Evolutionary conservation across 805 yeast species (phyloP).

Genomic region (Hanseniaspora hatyaiensis): DNA sequence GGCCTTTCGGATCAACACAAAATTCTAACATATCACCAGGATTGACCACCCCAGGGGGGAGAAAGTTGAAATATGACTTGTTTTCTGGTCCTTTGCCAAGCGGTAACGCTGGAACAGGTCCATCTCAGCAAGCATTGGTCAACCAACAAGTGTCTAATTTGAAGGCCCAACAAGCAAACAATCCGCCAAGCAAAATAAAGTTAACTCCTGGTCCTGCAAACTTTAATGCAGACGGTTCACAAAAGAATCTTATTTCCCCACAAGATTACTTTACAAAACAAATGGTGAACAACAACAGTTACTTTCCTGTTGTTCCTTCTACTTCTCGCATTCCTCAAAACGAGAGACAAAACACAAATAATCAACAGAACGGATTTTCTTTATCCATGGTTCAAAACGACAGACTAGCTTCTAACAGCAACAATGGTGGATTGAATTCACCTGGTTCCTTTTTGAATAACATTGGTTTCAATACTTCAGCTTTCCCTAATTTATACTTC

Average conservation of each 20-base stretch:
- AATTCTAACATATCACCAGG: conserved; percentile 5
- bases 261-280: conserved; percentile 6
- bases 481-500: conserved; percentile 23
- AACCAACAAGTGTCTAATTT: conserved; percentile 1
- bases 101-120: not conserved
- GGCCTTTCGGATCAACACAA: conserved; percentile 10
- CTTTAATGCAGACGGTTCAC: not conserved
- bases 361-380: conserved; percentile 17
- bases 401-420: conserved; percentile 14
- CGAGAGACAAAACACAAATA: conserved; percentile 15
- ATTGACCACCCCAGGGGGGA: conserved; percentile 11
- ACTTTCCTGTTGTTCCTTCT: not conserved
- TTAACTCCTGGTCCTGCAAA: conserved; percentile 2
- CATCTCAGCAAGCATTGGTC: not conserved
- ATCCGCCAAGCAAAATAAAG: not conserved
- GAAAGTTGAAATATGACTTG: conserved; percentile 2
- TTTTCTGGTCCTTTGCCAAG: not conserved
- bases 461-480: not conserved
- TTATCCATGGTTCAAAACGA: conserved; percentile 1
- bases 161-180: not conserved
- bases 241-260: conserved; percentile 3
- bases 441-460: conserved; percentile 21
- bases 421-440: conserved; percentile 15
- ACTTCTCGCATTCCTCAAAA: conserved; percentile 17
- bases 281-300: conserved; percentile 1